Evolutionary conservation across 768 basidiomycete species (phyloP), one percentile per base, ranked within the genome.

Genomic region (Coprinopsis strossmayeri): DNA sequence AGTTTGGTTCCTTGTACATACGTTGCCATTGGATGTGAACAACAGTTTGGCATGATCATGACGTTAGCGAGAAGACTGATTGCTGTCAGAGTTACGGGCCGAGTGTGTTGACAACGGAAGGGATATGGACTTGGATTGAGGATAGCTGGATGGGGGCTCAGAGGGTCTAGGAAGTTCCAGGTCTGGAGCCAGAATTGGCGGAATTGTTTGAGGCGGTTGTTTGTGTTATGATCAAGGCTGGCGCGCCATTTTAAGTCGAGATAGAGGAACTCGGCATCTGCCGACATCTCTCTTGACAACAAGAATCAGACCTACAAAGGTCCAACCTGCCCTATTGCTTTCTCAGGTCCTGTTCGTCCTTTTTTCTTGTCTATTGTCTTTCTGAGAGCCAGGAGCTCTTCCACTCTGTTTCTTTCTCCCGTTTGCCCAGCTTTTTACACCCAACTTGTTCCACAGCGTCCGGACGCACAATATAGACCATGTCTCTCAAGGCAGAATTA

Each of bases 401-500:
- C 10, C 23, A 5, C 23, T 57, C 61, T 57, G 47, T 43, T 37
- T 38, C 35, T 46, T 53, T 58, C 57, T 60, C 41, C 26, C 28
- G 37, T 56, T 55, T 61, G 57, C 53, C 54, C 53, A 50, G 48
- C 18, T 48, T 59, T 52, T 52, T 61, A 55, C 57, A 55, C 55
- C 55, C 51, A 52, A 49, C 56, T 49, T 37, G 34, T 15, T 55
- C 48, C 43, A 53, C 51, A 56, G 67, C 67, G 68, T 68, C 69
- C 46, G 69, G 69, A 62, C 17, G 18, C 24, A 53, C 50, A 50
- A 49, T 51, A 45, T 54, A 55, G 5, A 59, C 37, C 28, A 77
- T 79, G 78, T 82, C 82, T 51, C 73, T 83, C 62, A 84, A 82
- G 68, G 80, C 75, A 52, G 82, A 84, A 73, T 79, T 97, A 35